These are phyloP conservation scores for Ormosia emarginata DNA, from an alignment of 306 rosid genomes.

Conservation along the genomic window DNA sequence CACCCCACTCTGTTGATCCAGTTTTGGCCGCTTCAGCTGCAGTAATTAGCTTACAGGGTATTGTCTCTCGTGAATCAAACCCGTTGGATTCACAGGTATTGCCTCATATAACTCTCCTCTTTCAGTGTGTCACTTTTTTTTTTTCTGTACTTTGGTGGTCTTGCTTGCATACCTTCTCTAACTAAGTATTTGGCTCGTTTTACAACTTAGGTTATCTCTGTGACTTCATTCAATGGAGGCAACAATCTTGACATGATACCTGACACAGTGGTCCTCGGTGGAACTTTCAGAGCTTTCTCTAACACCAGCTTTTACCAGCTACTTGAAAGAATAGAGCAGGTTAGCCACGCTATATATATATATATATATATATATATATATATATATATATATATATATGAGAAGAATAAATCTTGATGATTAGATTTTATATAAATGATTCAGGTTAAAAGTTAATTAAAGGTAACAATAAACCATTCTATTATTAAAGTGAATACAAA, in stretches of 20 bases:
- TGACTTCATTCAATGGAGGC: slow-evolving; percentile 82
- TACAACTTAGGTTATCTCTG: slow-evolving; percentile 71
- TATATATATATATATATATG: too few relatives aligned
- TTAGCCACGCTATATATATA: too few relatives aligned
- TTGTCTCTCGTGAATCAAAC: slow-evolving; percentile 90
- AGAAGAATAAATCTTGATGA: too few relatives aligned
- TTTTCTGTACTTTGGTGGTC: neutral
- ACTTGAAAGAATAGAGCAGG: slow-evolving; percentile 82
- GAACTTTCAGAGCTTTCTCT: slow-evolving; percentile 94
- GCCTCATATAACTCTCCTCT: neutral
- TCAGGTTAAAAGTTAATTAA: too few relatives aligned
- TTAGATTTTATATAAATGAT: too few relatives aligned
- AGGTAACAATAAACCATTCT: neutral
- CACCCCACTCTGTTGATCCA: slow-evolving; percentile 67
- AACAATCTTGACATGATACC: slow-evolving; percentile 66
- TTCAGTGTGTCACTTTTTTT: neutral
- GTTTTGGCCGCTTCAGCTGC: slow-evolving; percentile 86
- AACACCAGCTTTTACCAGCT: slow-evolving; percentile 78
- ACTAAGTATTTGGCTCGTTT: neutral
- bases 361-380: too few relatives aligned
- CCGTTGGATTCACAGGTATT: slow-evolving; percentile 87
- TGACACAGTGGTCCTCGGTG: slow-evolving; percentile 68
- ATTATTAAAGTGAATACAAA: neutral
- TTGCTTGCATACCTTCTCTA: neutral
- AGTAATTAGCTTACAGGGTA: slow-evolving; percentile 86